Evolutionary conservation across 495 filamentous ascomycete genomes (phyloP).

Genomic region (Penicillium goetzii): DNA sequence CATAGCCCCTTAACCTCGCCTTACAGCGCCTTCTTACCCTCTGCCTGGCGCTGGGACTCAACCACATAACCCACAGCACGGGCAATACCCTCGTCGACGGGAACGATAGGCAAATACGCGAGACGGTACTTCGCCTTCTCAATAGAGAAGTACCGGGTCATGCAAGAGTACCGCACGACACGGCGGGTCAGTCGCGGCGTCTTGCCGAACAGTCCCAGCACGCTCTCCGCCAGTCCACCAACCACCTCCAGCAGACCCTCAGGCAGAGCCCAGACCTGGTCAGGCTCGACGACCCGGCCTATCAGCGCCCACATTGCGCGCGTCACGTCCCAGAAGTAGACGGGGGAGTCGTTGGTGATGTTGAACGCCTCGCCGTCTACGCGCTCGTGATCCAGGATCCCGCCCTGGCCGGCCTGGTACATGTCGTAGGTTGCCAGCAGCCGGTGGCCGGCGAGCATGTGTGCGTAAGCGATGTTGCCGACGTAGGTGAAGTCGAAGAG

Average conservation of each 20-base stretch:
- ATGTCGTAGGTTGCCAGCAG: slow-evolving; percentile 62
- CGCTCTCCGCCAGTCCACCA: slow-evolving; percentile 69
- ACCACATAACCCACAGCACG: slow-evolving; percentile 69
- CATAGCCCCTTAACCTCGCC: slow-evolving; percentile 2
- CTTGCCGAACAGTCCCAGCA: slow-evolving; percentile 68
- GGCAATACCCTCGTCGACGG: slow-evolving; percentile 72
- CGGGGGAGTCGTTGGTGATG: slow-evolving; percentile 87
- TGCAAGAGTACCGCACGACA: slow-evolving; percentile 73
- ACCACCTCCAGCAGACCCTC: slow-evolving; percentile 65
- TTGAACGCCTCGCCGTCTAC: slow-evolving; percentile 96
- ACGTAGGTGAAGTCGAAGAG: slow-evolving; percentile 62
- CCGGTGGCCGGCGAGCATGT: slow-evolving; percentile 62
- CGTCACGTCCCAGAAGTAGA: slow-evolving; percentile 96
- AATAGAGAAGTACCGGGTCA: slow-evolving; percentile 84
- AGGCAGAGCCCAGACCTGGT: slow-evolving; percentile 70
- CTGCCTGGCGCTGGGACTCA: slow-evolving; percentile 48
- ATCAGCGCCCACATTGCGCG: slow-evolving; percentile 78
- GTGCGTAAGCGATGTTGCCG: slow-evolving; percentile 55
- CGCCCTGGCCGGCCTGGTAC: slow-evolving; percentile 55
- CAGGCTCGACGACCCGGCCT: slow-evolving; percentile 63
- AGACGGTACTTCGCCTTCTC: slow-evolving; percentile 80
- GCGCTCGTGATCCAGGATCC: slow-evolving; percentile 71
- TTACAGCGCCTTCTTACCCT: slow-evolving; percentile 52
- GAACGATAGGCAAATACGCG: slow-evolving; percentile 75
- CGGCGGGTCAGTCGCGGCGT: slow-evolving; percentile 75